Base-by-base conservation (phyloP, 1,139 yeast species). In the Geotrichum restrictum region DNA sequence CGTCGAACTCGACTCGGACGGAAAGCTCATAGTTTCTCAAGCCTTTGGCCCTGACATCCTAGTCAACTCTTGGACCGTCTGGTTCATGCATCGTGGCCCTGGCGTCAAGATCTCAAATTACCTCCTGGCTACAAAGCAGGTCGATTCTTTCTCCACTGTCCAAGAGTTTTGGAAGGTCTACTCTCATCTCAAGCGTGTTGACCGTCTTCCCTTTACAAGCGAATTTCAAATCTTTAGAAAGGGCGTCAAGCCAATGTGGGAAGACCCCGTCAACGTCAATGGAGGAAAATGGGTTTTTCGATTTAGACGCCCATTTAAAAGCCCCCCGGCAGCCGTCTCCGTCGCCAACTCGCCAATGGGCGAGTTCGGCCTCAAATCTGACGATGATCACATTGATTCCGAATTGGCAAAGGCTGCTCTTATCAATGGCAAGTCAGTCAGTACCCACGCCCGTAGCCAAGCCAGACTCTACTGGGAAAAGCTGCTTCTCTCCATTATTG, bases 161-260 rank as follows among this genome's bases (percentile, higher is more conserved):
- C 88, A 82, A 65, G 85, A 82, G 63, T 74, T 83, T 68, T 83
- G 87, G 87, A 67, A 73, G 54, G 67, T 79, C 51, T 68, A 81
- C 55, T 63, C 77, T 14, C 72, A 74, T 33, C 67, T 83, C 57
- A 75, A 76, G 56, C 73, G 74, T 41, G 71, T 81, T 1, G 72
- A 71, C 59, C 76, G 75, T 49, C 70, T 81, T 54, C 74, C 77
- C 16, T 71, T 73, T 54, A 83, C 84, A 27, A 74, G 83, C 39
- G 86, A 82, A 63, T 74, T 79, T 57, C 80, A 81, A 57, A 66
- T 83, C 14, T 83, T 83, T 68, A 80, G 81, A 60, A 73, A 78
- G 45, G 86, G 86, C 1, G 77, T 83, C 43, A 79, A 78, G 61
- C 88, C 88, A 18, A 80, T 81, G 54, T 82, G 88, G 86, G 88